These are phyloP conservation scores for Heliamphora pulchella DNA, from an alignment of 179 eudicot species.

Conservation along the genomic window DNA sequence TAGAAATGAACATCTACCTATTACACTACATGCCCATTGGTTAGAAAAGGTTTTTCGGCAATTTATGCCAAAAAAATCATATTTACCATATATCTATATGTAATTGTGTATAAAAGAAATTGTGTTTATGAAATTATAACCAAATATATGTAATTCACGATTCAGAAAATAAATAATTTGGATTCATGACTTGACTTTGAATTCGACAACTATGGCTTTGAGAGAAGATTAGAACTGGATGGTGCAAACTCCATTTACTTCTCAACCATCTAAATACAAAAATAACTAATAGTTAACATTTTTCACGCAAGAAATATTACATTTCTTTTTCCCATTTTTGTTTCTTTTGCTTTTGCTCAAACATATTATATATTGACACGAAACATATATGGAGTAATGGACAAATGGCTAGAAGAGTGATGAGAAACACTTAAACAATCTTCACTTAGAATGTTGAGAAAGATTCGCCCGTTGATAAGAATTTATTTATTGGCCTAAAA, in stretches of 20 bases:
- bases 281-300: not conserved
- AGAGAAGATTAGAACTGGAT: not conserved
- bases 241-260: not conserved
- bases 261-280: not conserved
- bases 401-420: not conserved
- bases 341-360: not conserved
- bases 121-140: no score
- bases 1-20: no score
- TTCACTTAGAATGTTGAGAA: not conserved
- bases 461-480: not conserved
- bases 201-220: not conserved
- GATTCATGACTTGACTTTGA: no score
- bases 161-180: no score
- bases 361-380: not conserved
- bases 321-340: not conserved
- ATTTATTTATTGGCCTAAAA: not conserved
- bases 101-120: no score
- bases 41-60: no score
- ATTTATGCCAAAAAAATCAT: no score
- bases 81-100: no score
- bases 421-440: conserved; percentile 5
- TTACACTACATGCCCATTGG: no score
- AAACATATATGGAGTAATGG: not conserved
- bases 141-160: no score
- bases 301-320: not conserved